A percentile compares a stretch with the other conserved stretches of the same genome.
Evolutionary conservation across 768 basidiomycete species (phyloP).

Genomic region (Mycena albidolilacea): DNA sequence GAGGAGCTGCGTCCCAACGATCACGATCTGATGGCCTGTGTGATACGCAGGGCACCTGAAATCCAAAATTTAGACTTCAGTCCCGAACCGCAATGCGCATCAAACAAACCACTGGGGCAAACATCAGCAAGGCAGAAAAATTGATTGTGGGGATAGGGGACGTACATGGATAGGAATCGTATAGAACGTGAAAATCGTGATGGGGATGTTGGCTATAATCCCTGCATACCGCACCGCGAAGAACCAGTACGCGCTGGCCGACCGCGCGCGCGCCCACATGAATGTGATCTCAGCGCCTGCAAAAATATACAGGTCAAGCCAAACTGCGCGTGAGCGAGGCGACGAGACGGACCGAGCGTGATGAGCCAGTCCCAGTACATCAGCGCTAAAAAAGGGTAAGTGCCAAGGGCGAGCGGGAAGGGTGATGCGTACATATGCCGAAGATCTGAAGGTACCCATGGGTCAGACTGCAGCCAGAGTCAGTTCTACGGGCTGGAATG

Average conservation of each 20-base stretch:
- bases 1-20: constrained; percentile 27
- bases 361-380: constrained; percentile 14
- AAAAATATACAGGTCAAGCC: too few species aligned
- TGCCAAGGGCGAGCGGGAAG: too few species aligned
- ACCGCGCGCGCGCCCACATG: constrained; percentile 7
- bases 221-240: constrained; percentile 10
- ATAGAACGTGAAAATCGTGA: constrained; percentile 6
- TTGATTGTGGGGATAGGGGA: too few species aligned
- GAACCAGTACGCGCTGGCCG: constrained; percentile 11
- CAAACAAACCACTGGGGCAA: background rate
- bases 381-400: too few species aligned
- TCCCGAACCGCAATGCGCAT: background rate
- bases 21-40: constrained; percentile 18
- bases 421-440: background rate
- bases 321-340: too few species aligned
- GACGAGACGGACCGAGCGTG: background rate
- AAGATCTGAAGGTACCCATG: background rate
- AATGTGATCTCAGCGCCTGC: background rate
- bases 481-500: too few species aligned
- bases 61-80: background rate
- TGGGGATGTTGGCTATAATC: background rate
- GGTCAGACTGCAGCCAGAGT: background rate
- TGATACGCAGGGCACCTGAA: constrained; percentile 22
- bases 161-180: background rate
- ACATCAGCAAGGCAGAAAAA: background rate